Evolutionary conservation across 257 asterid genomes (phyloP).

Genomic region (Ehretia macrophylla): DNA sequence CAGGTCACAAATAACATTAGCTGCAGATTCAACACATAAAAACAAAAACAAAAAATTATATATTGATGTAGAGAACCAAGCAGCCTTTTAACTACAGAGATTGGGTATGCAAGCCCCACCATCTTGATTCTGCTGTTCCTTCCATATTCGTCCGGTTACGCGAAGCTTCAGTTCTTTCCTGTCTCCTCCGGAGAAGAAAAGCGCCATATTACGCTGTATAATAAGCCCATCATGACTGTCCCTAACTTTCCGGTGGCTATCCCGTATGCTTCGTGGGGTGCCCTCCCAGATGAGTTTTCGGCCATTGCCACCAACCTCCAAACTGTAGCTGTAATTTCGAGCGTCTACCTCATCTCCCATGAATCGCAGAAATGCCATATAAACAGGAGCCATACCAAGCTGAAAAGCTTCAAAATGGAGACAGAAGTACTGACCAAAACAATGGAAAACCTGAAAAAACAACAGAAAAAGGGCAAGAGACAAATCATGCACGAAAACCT

Average conservation of each 20-base stretch:
- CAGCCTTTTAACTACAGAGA: conserved; percentile 44
- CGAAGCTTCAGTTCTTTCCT: conserved; percentile 55
- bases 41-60: not conserved
- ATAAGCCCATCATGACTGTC: conserved; percentile 87
- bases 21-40: too few relatives aligned
- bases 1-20: conserved; percentile 1
- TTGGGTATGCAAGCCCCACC: conserved; percentile 75
- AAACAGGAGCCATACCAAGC: conserved; percentile 85
- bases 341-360: conserved; percentile 87
- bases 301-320: conserved; percentile 87
- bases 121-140: conserved; percentile 64
- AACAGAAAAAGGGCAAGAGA: not conserved
- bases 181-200: conserved; percentile 58
- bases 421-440: conserved; percentile 83
- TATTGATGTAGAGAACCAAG: not conserved
- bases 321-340: conserved; percentile 73
- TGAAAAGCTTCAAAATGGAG: conserved; percentile 87
- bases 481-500: conserved; percentile 5
- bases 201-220: conserved; percentile 54
- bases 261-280: conserved; percentile 83
- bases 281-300: conserved; percentile 85
- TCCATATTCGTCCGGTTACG: conserved; percentile 60
- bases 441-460: conserved; percentile 63
- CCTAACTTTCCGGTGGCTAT: conserved; percentile 73
- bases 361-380: conserved; percentile 86